Conservation (phyloP, 176 grass and related monocot genomes). For the Pontederia paniculata region DNA sequence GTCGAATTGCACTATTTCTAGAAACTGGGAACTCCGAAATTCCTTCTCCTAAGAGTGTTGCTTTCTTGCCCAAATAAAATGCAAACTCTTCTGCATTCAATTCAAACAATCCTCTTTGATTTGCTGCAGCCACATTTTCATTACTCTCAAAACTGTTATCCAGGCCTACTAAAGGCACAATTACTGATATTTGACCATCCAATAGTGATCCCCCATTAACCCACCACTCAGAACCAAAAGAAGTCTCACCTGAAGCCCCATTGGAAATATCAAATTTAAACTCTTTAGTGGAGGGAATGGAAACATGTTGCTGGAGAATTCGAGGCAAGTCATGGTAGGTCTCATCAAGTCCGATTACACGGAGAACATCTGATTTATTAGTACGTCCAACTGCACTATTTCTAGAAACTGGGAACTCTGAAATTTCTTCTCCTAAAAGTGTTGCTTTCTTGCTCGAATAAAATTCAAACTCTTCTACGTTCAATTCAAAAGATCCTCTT, state of each 20-base stretch:
- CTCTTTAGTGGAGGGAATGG: slow-evolving; percentile 50
- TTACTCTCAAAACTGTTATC: slow-evolving; percentile 31
- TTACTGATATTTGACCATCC: slow-evolving; percentile 53
- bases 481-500: slow-evolving; percentile 68
- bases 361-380: slow-evolving; percentile 23
- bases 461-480: slow-evolving; percentile 56
- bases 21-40: slow-evolving; percentile 26
- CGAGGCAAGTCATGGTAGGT: slow-evolving; percentile 68
- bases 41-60: slow-evolving; percentile 34
- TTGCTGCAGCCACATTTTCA: slow-evolving; percentile 65
- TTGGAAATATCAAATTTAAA: slow-evolving; percentile 73
- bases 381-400: background rate
- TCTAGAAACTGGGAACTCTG: slow-evolving; percentile 27
- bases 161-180: slow-evolving; percentile 43
- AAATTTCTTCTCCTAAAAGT: slow-evolving; percentile 30
- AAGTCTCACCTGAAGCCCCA: slow-evolving; percentile 22
- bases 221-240: slow-evolving; percentile 58
- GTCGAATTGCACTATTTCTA: background rate
- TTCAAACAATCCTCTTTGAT: slow-evolving; percentile 72
- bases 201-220: slow-evolving; percentile 63
- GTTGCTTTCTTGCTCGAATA: slow-evolving; percentile 64
- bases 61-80: slow-evolving; percentile 68
- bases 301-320: slow-evolving; percentile 42
- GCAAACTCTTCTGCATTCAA: slow-evolving; percentile 66
- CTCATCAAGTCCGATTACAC: slow-evolving; percentile 41